phyloP scores from a whole-genome alignment of 192 early-diverging fungal genomes.

The Gigaspora rosea region DNA sequence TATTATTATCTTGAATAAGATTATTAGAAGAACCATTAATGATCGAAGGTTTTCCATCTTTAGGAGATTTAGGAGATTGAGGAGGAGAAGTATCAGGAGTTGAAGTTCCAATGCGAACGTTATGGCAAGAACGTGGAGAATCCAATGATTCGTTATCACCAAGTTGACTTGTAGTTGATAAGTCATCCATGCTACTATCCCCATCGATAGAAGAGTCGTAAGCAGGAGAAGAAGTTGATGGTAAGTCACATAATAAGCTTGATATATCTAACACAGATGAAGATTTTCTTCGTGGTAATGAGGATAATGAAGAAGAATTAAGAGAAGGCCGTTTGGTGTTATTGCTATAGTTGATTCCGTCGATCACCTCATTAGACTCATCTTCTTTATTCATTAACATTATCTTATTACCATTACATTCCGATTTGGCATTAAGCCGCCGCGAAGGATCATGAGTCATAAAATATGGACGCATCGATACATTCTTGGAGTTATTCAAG shows the following conservation, averaged over 20 bases:
- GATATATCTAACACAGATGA: conserved; percentile 13
- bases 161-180: conserved; percentile 11
- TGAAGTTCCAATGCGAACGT: not conserved
- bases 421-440: not conserved
- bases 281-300: conserved; percentile 26
- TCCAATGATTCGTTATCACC: conserved; percentile 18
- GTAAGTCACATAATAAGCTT: conserved; percentile 17
- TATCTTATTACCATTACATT: not conserved
- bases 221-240: not conserved
- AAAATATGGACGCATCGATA: not conserved
- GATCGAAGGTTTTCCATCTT: not conserved
- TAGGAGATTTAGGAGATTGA: not conserved
- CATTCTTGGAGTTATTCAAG: no score
- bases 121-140: not conserved
- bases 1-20: not conserved
- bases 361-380: not conserved
- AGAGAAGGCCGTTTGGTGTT: not conserved
- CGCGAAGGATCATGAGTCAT: not conserved
- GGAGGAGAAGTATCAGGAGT: conserved; percentile 21
- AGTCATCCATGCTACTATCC: conserved; percentile 13
- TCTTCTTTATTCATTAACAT: not conserved
- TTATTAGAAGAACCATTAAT: not conserved
- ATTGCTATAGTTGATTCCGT: not conserved
- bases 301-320: not conserved
- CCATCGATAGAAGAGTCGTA: not conserved